Base-by-base conservation (phyloP, 1,139 yeast species). In the Suhomyces choctaworum region DNA sequence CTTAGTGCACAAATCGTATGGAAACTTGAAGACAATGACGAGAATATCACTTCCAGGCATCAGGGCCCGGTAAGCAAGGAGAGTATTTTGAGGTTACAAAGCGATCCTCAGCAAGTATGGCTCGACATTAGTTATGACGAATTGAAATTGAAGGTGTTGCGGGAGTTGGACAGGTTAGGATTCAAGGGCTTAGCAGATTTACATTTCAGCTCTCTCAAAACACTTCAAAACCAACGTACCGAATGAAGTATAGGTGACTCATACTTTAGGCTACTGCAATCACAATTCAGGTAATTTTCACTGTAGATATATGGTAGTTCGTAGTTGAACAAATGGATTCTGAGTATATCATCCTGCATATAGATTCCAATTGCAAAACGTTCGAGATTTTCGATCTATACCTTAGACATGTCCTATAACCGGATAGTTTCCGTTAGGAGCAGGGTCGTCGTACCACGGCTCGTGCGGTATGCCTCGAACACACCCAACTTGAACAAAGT, bases 141-240 rank as follows among this genome's bases (percentile, higher is more conserved):
- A 12, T 37, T 76, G 16, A 70, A 67, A 42, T 42, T 71, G 5
- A 50, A 56, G 17, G 54, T 75, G 1, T 50, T 76, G 36, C 54
- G 58, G 27, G 47, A 52, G 22, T 45, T 77, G 14, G 68, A 66
- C 22, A 27, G 36, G 1, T 33, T 54, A 26, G 74, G 76, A 1
- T 76, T 67, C 41, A 45, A 41, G 2, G 77, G 80, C 0, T 44
- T 78, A 7, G 56, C 70, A 2, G 69, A 67, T 29, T 60, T 78
- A 27, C 44, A 78, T 20, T 74, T 67, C 44, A 60, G 66, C 10
- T 73, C 77, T 15, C 44, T 78, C 36, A 69, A 68, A 45, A 67
- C 76, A 35, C 52, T 76, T 27, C 46, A 61, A 15, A 50, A 51
- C 24, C 56, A 51, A 20, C 11, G 29, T 17, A 17, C 16, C 19